Base-by-base conservation (phyloP, 2,329 filamentous ascomycete species). In the Verticillium tricorpus region DNA sequence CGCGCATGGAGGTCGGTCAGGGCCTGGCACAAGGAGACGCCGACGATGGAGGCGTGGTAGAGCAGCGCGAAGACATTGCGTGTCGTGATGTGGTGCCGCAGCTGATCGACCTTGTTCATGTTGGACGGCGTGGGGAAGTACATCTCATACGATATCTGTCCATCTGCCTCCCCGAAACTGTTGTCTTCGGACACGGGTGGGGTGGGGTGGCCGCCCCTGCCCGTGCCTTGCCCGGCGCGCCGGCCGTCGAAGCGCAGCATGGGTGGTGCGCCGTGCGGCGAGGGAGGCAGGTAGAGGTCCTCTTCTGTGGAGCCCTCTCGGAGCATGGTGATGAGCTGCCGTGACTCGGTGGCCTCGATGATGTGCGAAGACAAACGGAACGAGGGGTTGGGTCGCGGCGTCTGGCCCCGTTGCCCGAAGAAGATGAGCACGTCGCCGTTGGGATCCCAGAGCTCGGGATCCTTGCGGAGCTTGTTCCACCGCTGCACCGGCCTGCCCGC, bases 51-150 rank as follows among this genome's bases (percentile, higher is more conserved):
- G 25, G 85, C 84, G 59, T 85, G 81, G 67, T 85, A 87, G 2
- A 90, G 72, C 37, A 90, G 73, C 0, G 88, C 88, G 67, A 91
- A 86, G 55, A 90, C 83, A 67, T 91, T 91, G 22, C 89, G 83
- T 1, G 88, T 88, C 0, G 88, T 87, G 56, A 90, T 80, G 66
- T 88, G 85, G 65, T 89, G 80, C 1, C 85, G 78, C 1, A 82
- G 77, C 60, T 80, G 81, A 52, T 81, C 82, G 19, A 72, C 72
- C 68, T 73, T 80, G 67, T 69, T 79, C 45, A 82, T 67, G 40
- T 82, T 78, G 1, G 78, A 66, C 0, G 86, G 86, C 0, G 85
- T 79, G 0, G 86, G 81, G 63, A 90, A 88, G 73, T 83, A 86
- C 71, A 90, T 83, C 68, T 88, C 82, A 62, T 87, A 87, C 2